These are phyloP conservation scores for Xylariaceae sp. DNA, from an alignment of 2,329 filamentous ascomycete genomes.

Conservation along the genomic window DNA sequence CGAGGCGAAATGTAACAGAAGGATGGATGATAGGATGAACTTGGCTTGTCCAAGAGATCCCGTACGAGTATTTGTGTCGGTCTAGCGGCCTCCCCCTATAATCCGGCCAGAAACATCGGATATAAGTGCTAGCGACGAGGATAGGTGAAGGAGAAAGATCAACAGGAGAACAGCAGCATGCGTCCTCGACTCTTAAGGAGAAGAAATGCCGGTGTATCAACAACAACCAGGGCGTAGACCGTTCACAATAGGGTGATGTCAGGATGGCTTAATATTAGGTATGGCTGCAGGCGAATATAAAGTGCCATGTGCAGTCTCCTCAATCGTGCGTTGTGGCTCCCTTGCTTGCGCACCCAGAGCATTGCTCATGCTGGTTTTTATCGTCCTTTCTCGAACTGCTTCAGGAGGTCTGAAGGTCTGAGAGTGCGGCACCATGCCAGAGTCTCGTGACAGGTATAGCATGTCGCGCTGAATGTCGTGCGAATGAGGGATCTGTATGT, in stretches of 20 bases:
- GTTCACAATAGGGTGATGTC: not conserved
- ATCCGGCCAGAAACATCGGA: not conserved
- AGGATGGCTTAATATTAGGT: conserved; percentile 15
- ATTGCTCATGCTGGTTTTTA: too few relatives aligned
- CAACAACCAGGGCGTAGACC: not conserved
- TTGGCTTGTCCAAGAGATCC: not conserved
- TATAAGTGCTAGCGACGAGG: not conserved
- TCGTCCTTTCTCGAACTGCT: conserved; percentile 1
- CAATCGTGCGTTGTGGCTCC: conserved; percentile 6
- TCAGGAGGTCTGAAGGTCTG: not conserved
- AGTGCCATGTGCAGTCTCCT: conserved; percentile 5
- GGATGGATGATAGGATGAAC: not conserved
- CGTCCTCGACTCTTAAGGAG: conserved; percentile 10
- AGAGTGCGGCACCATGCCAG: conserved; percentile 5
- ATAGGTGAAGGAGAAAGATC: not conserved
- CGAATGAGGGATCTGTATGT: not conserved
- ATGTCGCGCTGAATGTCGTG: conserved; percentile 9
- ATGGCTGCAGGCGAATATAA: conserved; percentile 18
- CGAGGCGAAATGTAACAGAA: conserved; percentile 1
- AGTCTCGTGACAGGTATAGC: conserved; percentile 9
- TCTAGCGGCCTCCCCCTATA: too few relatives aligned
- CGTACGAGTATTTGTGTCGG: not conserved
- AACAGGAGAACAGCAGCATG: conserved; percentile 9
- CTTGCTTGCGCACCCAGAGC: conserved; percentile 6
- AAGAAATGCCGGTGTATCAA: not conserved